phyloP scores from a whole-genome alignment of 1,139 yeast genomes.

The Wickerhamomyces sp. region DNA sequence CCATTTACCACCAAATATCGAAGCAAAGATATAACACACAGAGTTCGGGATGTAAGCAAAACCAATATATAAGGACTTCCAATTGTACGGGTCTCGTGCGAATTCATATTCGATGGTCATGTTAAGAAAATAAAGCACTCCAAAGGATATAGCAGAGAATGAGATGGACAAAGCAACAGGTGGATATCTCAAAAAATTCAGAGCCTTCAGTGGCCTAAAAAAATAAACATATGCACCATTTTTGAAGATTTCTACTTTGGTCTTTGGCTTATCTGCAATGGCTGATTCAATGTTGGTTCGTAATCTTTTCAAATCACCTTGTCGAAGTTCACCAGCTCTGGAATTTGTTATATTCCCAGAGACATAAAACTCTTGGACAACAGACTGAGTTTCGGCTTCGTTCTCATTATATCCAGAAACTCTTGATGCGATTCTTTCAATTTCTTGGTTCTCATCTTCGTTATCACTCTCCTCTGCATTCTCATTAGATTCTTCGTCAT shows the following conservation, averaged over 20 bases:
- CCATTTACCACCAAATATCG: constrained; percentile 76
- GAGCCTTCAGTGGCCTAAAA: constrained; percentile 44
- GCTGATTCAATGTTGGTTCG: constrained; percentile 23
- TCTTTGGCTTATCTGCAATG: constrained; percentile 18
- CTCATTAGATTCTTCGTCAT: constrained; percentile 13
- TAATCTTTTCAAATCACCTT: constrained; percentile 25
- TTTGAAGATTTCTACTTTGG: constrained; percentile 13
- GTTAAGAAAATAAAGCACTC: constrained; percentile 66
- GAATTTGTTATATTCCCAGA: constrained; percentile 19
- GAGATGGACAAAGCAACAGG: constrained; percentile 64
- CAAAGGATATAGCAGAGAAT: constrained; percentile 66
- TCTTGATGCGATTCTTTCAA: constrained; percentile 16
- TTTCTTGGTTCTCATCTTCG: constrained; percentile 18
- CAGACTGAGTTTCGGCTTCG: constrained; percentile 17
- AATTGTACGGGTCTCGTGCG: constrained; percentile 63
- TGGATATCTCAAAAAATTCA: constrained; percentile 56
- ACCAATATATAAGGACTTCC: constrained; percentile 62
- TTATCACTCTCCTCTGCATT: constrained; percentile 19
- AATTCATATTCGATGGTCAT: constrained; percentile 66
- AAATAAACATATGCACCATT: constrained; percentile 34
- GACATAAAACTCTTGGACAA: constrained; percentile 28
- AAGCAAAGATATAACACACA: constrained; percentile 67
- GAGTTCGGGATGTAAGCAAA: constrained; percentile 81
- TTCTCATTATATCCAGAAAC: constrained; percentile 10
- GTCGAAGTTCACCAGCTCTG: constrained; percentile 15